A percentile compares a stretch with the other conserved stretches of the same genome.
Conservation (phyloP, 352 stramenopile species). For the Phytopythium sindhum region DNA sequence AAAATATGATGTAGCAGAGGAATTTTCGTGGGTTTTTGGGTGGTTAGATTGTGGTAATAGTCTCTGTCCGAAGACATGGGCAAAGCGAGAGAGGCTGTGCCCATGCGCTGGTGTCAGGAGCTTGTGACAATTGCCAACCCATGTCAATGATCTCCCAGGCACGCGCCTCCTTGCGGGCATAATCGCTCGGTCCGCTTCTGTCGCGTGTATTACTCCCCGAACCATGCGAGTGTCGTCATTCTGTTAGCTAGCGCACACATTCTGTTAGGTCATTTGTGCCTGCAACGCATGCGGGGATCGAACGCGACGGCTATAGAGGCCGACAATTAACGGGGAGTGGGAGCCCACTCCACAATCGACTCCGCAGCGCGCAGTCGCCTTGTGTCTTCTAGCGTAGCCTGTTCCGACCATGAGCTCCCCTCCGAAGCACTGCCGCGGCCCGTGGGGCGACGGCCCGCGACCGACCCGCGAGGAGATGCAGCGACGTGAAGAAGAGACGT, state of each 20-base stretch:
- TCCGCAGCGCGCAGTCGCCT: background rate
- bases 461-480: slow-evolving; percentile 13
- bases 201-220: background rate
- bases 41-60: no score
- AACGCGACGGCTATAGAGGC: background rate
- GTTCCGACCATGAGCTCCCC: slow-evolving; percentile 1
- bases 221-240: background rate
- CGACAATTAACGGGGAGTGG: no score
- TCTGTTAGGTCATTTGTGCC: background rate
- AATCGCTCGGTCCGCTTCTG: background rate
- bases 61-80: no score
- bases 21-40: no score
- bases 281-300: background rate
- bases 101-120: no score
- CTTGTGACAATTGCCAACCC: no score
- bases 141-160: background rate
- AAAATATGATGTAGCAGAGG: no score
- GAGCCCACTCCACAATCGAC: background rate
- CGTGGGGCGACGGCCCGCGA: slow-evolving; percentile 13
- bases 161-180: background rate
- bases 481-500: slow-evolving; percentile 6
- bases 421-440: background rate
- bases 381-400: background rate
- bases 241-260: background rate
- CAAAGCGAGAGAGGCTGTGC: no score